Evolutionary conservation across 352 stramenopile species (phyloP).

Genomic region (Globisporangium orthogonon): DNA sequence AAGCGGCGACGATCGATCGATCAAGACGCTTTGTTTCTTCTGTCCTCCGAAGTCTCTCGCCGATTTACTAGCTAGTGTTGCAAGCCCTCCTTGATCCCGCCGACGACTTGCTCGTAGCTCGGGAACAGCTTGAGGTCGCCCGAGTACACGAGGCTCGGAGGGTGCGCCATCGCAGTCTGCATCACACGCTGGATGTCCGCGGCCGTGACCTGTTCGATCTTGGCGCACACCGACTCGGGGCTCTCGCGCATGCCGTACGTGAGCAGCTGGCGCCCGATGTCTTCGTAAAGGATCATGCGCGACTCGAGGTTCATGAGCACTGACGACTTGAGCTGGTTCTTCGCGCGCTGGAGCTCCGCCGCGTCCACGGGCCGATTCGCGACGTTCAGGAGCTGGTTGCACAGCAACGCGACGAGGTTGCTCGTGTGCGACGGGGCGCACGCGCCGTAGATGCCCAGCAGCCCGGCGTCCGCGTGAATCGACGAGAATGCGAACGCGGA

Average conservation of each 20-base stretch:
- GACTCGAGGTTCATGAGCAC: slow-evolving; percentile 99
- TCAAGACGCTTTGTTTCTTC: background rate
- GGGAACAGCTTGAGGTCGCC: slow-evolving; percentile 75
- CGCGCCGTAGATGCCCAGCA: slow-evolving; percentile 94
- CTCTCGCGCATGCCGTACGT: slow-evolving; percentile 94
- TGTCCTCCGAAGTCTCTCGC: background rate
- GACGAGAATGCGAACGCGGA: slow-evolving; percentile 95
- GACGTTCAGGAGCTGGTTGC: slow-evolving; percentile 91
- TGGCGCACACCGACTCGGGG: slow-evolving; percentile 77
- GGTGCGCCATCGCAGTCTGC: slow-evolving; percentile 62
- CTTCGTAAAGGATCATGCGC: slow-evolving; percentile 97
- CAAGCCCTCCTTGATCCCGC: slow-evolving; percentile 68
- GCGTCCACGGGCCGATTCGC: slow-evolving; percentile 66
- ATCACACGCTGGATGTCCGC: slow-evolving; percentile 82
- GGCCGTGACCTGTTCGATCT: slow-evolving; percentile 87
- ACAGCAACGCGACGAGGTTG: slow-evolving; percentile 91
- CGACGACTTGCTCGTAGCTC: slow-evolving; percentile 77
- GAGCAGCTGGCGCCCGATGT: slow-evolving; percentile 97
- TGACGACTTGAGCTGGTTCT: slow-evolving; percentile 99
- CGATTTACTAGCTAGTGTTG: slow-evolving; percentile 3
- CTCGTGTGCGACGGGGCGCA: slow-evolving; percentile 76
- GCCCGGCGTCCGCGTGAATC: slow-evolving; percentile 92
- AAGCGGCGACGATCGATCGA: too few relatives aligned
- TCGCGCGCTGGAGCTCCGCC: slow-evolving; percentile 91
- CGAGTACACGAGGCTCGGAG: slow-evolving; percentile 81